Evolutionary conservation across 176 grass and related monocot species (phyloP).

Genomic region (Cenchrus americanus): DNA sequence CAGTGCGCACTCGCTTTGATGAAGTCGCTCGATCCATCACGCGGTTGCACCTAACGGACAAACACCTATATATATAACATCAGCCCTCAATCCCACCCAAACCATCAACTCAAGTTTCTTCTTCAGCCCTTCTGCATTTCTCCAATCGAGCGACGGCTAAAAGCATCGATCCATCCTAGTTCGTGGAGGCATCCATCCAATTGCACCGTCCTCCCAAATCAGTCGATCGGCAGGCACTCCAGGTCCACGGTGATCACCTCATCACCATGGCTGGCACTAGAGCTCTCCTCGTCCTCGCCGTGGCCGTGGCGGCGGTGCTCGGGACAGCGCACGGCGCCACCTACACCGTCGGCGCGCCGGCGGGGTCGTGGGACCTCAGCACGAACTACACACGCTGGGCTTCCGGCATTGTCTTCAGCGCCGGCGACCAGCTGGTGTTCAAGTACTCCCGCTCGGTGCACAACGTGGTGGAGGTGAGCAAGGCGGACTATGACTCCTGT

Average conservation of each 20-base stretch:
- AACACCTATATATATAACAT: no score
- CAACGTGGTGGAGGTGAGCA: constrained; percentile 44
- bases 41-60: no score
- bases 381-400: constrained; percentile 35
- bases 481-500: constrained; percentile 29
- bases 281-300: neutral
- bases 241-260: no score
- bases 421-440: constrained; percentile 37
- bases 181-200: no score
- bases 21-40: no score
- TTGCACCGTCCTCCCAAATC: no score
- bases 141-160: no score
- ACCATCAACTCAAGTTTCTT: no score
- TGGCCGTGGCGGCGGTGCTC: neutral
- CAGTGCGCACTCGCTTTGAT: no score
- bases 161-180: no score
- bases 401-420: constrained; percentile 13
- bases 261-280: neutral
- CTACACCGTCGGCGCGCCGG: constrained; percentile 29
- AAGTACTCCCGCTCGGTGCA: neutral
- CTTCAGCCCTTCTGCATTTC: no score
- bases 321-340: constrained; percentile 1
- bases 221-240: neutral
- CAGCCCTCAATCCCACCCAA: no score
- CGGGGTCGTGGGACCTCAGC: neutral